Evolutionary conservation across 768 basidiomycete species (phyloP), one percentile per base, ranked within the genome.

Genomic region (Aureoboletus auriporus): DNA sequence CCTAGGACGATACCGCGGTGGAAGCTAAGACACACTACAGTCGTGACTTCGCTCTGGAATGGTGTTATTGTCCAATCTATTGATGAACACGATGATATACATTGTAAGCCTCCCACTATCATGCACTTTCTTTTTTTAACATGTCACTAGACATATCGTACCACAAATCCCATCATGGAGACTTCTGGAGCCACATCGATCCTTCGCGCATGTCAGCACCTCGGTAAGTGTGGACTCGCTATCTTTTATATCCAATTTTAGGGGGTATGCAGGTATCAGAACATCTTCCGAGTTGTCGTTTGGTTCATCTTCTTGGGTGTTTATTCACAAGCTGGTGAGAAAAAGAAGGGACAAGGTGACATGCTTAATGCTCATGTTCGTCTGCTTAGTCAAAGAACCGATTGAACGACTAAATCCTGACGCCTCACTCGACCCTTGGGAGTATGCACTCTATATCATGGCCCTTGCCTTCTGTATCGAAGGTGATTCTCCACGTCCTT

Each of bases 1-100:
- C 30, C 6, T 27, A 10, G 2, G 13, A 44, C n/a, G 20, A 17
- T 23, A 43, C n/a, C 5, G 17, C 43, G 9, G 5, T 31, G 20
- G 39, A 45, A 28, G 33, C 46, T 60, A 16, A 61, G 12, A 38
- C 49, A 39, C 41, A 29, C 14, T 33, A 11, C 41, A 91, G 93
- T 94, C 11, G 84, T 94, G 35, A 80, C 81, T 57, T 75, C 81
- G 0, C 72, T 97, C 17, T 95, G 94, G 93, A 75, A 68, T 9
- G 94, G 94, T 13, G 80, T 85, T 16, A 75, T 90, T 49, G 75
- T 95, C 4, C 94, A 94, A 65, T 76, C 75, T 49, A 83, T 88
- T 53, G 86, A 85, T 52, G 81, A 80, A 3, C 59, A 87, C 47
- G 74, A 87, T 53, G 84, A 89, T 42, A 84, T 93, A 37, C 87